Percentiles rank a stretch among this genome's conserved stretches.
These are phyloP conservation scores for Akanthomyces muscarius DNA, from an alignment of 2,329 filamentous ascomycete species.

Conservation along the genomic window DNA sequence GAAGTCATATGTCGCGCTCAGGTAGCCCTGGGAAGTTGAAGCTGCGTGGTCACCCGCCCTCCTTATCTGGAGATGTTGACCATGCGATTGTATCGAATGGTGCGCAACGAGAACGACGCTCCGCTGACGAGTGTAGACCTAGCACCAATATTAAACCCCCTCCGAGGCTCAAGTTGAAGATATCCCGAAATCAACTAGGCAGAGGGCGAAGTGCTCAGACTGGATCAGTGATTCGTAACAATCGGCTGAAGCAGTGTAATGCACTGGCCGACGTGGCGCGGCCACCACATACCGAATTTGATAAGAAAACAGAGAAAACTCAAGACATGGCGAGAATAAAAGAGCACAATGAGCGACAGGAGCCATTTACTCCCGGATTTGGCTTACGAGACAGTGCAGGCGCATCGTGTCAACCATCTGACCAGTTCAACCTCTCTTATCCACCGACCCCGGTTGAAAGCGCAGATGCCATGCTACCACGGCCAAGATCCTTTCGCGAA, in stretches of 20 bases:
- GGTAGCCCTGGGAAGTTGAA: conserved; percentile 26
- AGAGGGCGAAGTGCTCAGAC: conserved; percentile 19
- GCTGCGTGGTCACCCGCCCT: conserved; percentile 26
- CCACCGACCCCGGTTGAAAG: conserved; percentile 24
- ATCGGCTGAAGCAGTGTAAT: conserved; percentile 31
- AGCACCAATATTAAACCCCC: conserved; percentile 21
- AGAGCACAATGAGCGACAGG: not conserved
- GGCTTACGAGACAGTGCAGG: conserved; percentile 14
- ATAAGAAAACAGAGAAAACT: conserved; percentile 18
- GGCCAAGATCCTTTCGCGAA: conserved; percentile 11
- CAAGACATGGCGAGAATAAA: not conserved
- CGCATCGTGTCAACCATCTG: conserved; percentile 25
- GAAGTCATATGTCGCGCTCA: conserved; percentile 11
- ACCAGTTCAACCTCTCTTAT: conserved; percentile 35
- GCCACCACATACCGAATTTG: conserved; percentile 20
- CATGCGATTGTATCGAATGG: not conserved
- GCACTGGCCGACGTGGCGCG: conserved; percentile 30
- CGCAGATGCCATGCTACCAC: conserved; percentile 17
- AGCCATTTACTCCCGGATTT: conserved; percentile 10
- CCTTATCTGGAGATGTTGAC: conserved; percentile 17
- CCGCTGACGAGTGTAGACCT: conserved; percentile 10
- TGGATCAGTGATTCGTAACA: conserved; percentile 21
- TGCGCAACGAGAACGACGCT: not conserved
- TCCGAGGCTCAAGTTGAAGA: conserved; percentile 32
- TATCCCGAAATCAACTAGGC: conserved; percentile 29